Evolutionary conservation across 2,329 filamentous ascomycete genomes (phyloP).

Genomic region (Fusarium sacchari): DNA sequence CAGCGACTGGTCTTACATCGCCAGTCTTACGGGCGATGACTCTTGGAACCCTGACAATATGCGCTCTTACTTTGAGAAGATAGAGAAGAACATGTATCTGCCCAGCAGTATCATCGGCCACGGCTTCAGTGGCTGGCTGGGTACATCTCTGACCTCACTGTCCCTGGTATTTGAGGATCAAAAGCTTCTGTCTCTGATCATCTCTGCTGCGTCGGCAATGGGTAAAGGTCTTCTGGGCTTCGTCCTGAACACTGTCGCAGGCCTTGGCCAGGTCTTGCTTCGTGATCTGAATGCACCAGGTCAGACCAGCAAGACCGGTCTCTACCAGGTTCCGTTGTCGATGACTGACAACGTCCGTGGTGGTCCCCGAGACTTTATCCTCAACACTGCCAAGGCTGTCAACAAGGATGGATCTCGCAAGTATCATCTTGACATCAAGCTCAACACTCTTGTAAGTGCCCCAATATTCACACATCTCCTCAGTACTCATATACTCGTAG

Average conservation of each 20-base stretch:
- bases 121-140: conserved; percentile 55
- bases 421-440: conserved; percentile 44
- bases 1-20: conserved; percentile 55
- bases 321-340: conserved; percentile 69
- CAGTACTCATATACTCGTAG: neutral
- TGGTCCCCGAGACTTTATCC: conserved; percentile 65
- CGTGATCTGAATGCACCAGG: conserved; percentile 44
- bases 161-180: conserved; percentile 42
- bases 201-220: conserved; percentile 42
- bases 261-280: conserved; percentile 42
- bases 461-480: rapidly evolving
- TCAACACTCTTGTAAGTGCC: conserved; percentile 33
- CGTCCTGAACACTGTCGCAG: conserved; percentile 33
- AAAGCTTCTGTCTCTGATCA: conserved; percentile 44
- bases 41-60: conserved; percentile 55
- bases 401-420: conserved; percentile 41
- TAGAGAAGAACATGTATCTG: conserved; percentile 57
- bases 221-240: conserved; percentile 36
- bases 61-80: conserved; percentile 52
- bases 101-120: conserved; percentile 52
- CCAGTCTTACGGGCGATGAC: conserved; percentile 53
- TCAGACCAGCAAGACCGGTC: conserved; percentile 31
- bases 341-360: conserved; percentile 62
- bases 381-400: conserved; percentile 45
- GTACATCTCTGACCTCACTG: conserved; percentile 29